Conservation (phyloP, 768 basidiomycete genomes). For the Serendipita vermifera region DNA sequence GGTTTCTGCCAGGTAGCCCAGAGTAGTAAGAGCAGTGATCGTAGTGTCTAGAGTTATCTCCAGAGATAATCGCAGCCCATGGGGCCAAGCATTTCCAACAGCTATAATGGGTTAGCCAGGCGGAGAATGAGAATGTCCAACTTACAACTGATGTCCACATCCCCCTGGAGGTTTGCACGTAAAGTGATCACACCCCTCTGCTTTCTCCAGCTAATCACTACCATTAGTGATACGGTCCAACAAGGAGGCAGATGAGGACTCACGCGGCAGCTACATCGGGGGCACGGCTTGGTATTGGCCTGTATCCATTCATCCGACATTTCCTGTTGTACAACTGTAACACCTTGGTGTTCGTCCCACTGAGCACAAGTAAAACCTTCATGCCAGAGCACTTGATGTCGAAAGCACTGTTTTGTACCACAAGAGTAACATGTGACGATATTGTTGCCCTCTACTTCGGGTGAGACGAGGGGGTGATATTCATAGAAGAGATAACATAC, state of each 20-base stretch:
- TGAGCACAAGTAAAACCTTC: not conserved
- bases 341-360: not conserved
- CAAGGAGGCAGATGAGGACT: too few relatives aligned
- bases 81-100: not conserved
- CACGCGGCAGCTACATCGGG: not conserved
- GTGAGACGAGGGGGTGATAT: not conserved
- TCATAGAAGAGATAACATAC: not conserved
- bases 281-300: not conserved
- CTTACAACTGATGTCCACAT: constrained; percentile 3
- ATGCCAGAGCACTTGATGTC: not conserved
- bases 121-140: not conserved
- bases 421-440: not conserved
- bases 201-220: not conserved
- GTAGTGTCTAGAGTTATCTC: constrained; percentile 7
- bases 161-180: not conserved
- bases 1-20: not conserved
- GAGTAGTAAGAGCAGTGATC: not conserved
- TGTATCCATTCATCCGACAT: not conserved
- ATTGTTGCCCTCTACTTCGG: not conserved
- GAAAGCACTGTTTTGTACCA: not conserved
- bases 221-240: too few relatives aligned
- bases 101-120: not conserved
- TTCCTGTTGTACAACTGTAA: not conserved
- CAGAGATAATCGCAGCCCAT: not conserved
- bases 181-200: not conserved